phyloP scores from a whole-genome alignment of 2,329 filamentous ascomycete genomes.

The Pseudocercospora fijiensis region DNA sequence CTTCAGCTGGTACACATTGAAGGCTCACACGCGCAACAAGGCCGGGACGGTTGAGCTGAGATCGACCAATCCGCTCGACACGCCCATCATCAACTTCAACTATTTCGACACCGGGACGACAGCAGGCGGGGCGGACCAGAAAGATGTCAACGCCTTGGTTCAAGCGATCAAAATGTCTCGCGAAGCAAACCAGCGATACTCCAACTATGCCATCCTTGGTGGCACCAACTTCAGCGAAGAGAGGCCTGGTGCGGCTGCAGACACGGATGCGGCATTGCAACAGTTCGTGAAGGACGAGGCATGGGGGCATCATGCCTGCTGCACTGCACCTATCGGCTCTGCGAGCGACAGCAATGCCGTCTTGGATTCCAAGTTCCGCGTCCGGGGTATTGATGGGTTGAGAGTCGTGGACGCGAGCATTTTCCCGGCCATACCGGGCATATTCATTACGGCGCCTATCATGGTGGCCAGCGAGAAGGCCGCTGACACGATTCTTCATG shows the following conservation, averaged over 20 bases:
- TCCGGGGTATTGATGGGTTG: conserved; percentile 19
- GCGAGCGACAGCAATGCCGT: conserved; percentile 22
- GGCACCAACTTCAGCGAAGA: conserved; percentile 37
- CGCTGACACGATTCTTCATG: conserved; percentile 53
- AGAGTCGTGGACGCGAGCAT: conserved; percentile 30
- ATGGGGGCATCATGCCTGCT: conserved; percentile 59
- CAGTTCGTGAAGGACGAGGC: conserved; percentile 46
- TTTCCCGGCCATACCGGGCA: conserved; percentile 57
- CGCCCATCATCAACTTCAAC: conserved; percentile 63
- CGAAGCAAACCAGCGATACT: conserved; percentile 19
- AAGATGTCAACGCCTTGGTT: conserved; percentile 57
- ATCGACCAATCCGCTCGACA: conserved; percentile 62
- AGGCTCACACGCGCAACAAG: conserved; percentile 64
- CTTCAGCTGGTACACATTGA: conserved; percentile 55
- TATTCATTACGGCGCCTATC: conserved; percentile 53
- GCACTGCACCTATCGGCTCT: conserved; percentile 56
- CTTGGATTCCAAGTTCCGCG: conserved; percentile 21
- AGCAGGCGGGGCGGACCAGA: conserved; percentile 36
- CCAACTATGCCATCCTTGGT: conserved; percentile 10
- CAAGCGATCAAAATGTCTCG: conserved; percentile 38
- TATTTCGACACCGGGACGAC: conserved; percentile 54
- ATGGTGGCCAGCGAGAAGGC: conserved; percentile 63
- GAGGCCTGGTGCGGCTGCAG: conserved; percentile 45
- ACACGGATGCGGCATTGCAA: conserved; percentile 46
- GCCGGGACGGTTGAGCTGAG: conserved; percentile 61